Base-by-base conservation (phyloP, 345 rosid genomes). In the Dovyalis caffra region DNA sequence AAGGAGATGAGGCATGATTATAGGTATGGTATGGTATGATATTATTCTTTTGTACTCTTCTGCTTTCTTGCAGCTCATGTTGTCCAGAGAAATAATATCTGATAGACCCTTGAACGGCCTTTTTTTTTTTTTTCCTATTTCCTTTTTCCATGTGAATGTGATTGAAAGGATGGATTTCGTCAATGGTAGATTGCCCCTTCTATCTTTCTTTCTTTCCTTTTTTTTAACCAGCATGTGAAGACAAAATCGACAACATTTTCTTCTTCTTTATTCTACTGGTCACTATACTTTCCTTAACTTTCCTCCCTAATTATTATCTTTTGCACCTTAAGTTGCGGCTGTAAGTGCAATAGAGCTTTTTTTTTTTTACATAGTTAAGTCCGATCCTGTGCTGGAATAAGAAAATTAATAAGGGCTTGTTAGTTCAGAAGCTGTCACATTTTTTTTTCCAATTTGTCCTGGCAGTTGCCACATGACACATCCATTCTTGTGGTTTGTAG, bases 1-100 rank as follows among this genome's bases (percentile, higher is more conserved):
- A 32, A 69, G 62, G 73, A 49, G 33, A 53, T 68, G 61, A 49
- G 23, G 9, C 40, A 68, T 68, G 57, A 68, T 68, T 43, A 68
- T 68, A 33, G 23, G 20, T 69, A 16, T 68, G 62, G 56, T 14
- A 0, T 69, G 43, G 1, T 1, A 31, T 23, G 10, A 70, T 23
- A 1, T 15, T 69, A 29, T 23, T 33, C 33, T 32, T 38, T 53
- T 14, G 26, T 53, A 64, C 31, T 32, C 37, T n/a, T 51, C 4
- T n/a, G 12, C 63, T 32, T 37, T 31, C 4, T 10, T 64, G 68
- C 68, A 6, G 35, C 25, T 63, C 14, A 40, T 40, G 14, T 1
- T 40, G 45, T 11, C 14, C 45, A 11, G 45, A 40, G 45, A 40
- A 1, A 34, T 40, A 12, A 40, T 40, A 40, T 11, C 11, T 11